Evolutionary conservation across 2,329 filamentous ascomycete species (phyloP).

Genomic region (Pseudomassariella vexata): DNA sequence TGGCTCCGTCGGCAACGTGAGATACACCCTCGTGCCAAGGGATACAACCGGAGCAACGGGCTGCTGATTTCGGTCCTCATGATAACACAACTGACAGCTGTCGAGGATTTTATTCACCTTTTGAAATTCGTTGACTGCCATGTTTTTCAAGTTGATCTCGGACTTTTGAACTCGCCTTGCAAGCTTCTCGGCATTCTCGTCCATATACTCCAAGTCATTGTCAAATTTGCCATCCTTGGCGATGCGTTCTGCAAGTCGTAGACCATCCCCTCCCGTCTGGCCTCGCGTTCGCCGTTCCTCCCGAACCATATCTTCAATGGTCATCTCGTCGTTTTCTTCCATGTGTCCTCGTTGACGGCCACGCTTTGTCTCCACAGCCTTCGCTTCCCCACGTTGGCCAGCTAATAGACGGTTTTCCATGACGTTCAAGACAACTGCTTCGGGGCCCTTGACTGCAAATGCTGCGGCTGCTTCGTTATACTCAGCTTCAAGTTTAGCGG

Average conservation of each 20-base stretch:
- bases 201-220: conserved; percentile 92
- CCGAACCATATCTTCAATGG: conserved; percentile 91
- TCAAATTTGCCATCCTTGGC: conserved; percentile 89
- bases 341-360: conserved; percentile 80
- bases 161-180: conserved; percentile 83
- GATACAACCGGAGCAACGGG: conserved; percentile 83
- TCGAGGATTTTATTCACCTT: conserved; percentile 84
- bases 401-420: conserved; percentile 90
- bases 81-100: conserved; percentile 83
- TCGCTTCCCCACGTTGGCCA: conserved; percentile 67
- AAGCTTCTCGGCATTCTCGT: conserved; percentile 90
- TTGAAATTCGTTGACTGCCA: conserved; percentile 82
- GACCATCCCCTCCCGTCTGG: conserved; percentile 71
- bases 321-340: conserved; percentile 92
- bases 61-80: conserved; percentile 70
- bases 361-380: conserved; percentile 69
- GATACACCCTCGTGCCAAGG: conserved; percentile 76
- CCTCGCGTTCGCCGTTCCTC: conserved; percentile 84
- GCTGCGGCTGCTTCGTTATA: conserved; percentile 72
- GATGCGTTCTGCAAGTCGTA: conserved; percentile 83
- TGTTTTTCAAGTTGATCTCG: conserved; percentile 80
- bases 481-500: conserved; percentile 70
- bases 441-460: conserved; percentile 50
- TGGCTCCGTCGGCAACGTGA: conserved; percentile 85
- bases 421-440: conserved; percentile 74